Base-by-base conservation (phyloP, 441 rosid species). In the Pelargonium fulgidum region DNA sequence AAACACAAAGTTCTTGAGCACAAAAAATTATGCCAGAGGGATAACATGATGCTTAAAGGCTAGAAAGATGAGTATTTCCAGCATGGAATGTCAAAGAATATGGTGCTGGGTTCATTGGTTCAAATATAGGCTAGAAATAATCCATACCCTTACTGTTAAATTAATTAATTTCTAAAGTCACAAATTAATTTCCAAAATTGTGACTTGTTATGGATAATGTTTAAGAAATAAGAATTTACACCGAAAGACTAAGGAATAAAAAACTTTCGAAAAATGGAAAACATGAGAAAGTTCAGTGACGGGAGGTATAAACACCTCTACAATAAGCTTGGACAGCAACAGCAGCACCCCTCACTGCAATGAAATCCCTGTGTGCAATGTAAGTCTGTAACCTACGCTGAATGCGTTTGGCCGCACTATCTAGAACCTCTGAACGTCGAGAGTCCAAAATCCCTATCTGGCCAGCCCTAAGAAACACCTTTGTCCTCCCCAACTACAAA, bases 381-480 rank as follows among this genome's bases (percentile, higher is more conserved):
- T 72, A 92, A 44, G 97, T 85, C 73, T 79, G 87, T 73, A 87
- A 79, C 45, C 72, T 83, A 70, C 77, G 88, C 77, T 95, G 99
- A 75, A 95, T 87, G 69, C 83, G 64, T 80, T 85, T 89, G 66
- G 96, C 93, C 80, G 99, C 87, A 77, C 66, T 76, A 71, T 95
- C 97, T 68, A 95, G 87, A 79, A 89, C 95, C 88, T 89, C 98
- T 64, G 96, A 86, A 67, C 99, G 83, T 66, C 82, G 89, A 3
- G 86, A 78, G 77, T 95, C 98, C 72, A 95, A 87, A 75, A 85
- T 74, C 44, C 97, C 99, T 79, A 95, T 92, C 83, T 95, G 98
- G 76, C 99, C 97, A 76, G 98, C 95, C 80, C 99, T 87, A 42
- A 95, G 96, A 80, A 92, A 95, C 59, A 95, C 99, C 79, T 95